A percentile compares a stretch with the other conserved stretches of the same genome.
Evolutionary conservation across 2,329 filamentous ascomycete species (phyloP).

Genomic region (Claviceps humidiphila): DNA sequence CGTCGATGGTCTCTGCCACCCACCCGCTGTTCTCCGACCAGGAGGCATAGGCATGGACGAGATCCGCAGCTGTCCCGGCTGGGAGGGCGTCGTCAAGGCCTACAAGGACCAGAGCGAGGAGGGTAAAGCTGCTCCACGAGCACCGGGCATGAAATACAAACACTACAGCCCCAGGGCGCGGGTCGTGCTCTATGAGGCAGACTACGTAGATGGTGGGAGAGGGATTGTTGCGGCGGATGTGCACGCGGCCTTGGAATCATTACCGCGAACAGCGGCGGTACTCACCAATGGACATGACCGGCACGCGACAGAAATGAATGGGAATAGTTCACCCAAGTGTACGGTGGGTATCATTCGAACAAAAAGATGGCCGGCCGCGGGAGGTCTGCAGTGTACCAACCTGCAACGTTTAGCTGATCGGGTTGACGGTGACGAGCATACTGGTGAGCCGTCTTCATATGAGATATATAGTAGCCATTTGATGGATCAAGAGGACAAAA

Average conservation of each 20-base stretch:
- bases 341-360: conserved; percentile 43
- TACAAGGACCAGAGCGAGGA: conserved; percentile 66
- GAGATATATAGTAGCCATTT: conserved; percentile 29
- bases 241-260: conserved; percentile 8
- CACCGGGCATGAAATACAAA: conserved; percentile 97
- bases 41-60: conserved; percentile 79
- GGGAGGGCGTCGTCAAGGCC: conserved; percentile 63
- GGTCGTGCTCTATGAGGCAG: conserved; percentile 68
- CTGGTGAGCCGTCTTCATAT: conserved; percentile 19
- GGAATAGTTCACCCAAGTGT: conserved; percentile 12
- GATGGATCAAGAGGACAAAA: conserved; percentile 17
- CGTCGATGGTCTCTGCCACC: conserved; percentile 73
- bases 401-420: conserved; percentile 12
- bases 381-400: conserved; percentile 23
- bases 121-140: conserved; percentile 54
- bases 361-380: conserved; percentile 34
- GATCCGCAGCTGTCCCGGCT: conserved; percentile 59
- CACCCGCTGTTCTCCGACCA: conserved; percentile 71
- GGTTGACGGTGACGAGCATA: conserved; percentile 1
- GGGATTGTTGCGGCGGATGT: conserved; percentile 26
- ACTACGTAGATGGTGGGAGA: conserved; percentile 19
- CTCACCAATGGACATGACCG: conserved; percentile 4
- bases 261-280: neutral
- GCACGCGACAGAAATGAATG: conserved; percentile 8
- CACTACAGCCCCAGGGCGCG: conserved; percentile 88